Percentiles rank a stretch among this genome's conserved stretches.
Conservation (phyloP, 2,329 filamentous ascomycete species). For the Lachnellula hyalina region DNA sequence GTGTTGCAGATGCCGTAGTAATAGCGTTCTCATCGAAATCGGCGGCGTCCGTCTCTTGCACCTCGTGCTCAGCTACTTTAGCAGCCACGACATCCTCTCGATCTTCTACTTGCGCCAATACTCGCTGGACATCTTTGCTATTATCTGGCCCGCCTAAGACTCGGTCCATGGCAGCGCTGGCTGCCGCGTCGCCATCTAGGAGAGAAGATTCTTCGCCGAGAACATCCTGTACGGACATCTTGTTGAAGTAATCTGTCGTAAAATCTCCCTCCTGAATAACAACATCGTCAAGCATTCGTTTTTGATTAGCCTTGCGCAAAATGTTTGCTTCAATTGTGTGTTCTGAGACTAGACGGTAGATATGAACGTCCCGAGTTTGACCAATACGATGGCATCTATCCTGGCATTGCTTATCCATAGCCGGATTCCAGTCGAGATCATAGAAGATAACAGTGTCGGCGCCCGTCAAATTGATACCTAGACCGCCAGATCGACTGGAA, state of each 20-base stretch:
- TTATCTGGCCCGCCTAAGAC: slow-evolving; percentile 60
- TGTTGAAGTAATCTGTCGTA: slow-evolving; percentile 93
- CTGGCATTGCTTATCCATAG: slow-evolving; percentile 99
- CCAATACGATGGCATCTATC: slow-evolving; percentile 96
- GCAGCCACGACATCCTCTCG: slow-evolving; percentile 87
- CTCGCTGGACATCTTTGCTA: slow-evolving; percentile 61
- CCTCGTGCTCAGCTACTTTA: slow-evolving; percentile 80
- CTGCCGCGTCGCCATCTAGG: slow-evolving; percentile 63
- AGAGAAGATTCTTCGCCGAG: slow-evolving; percentile 49
- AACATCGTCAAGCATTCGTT: slow-evolving; percentile 95
- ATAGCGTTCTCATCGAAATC: slow-evolving; percentile 69
- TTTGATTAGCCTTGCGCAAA: slow-evolving; percentile 91
- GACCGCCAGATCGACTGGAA: slow-evolving; percentile 86
- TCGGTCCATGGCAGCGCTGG: slow-evolving; percentile 77
- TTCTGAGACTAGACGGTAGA: slow-evolving; percentile 89
- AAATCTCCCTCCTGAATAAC: slow-evolving; percentile 98
- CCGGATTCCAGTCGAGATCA: slow-evolving; percentile 98
- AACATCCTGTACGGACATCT: slow-evolving; percentile 63
- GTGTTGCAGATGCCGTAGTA: slow-evolving; percentile 27
- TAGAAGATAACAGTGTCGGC: slow-evolving; percentile 99
- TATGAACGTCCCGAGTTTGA: slow-evolving; percentile 95
- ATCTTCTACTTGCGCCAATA: slow-evolving; percentile 86
- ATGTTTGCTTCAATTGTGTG: slow-evolving; percentile 98
- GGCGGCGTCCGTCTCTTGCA: slow-evolving; percentile 74
- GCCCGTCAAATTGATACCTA: slow-evolving; percentile 94